phyloP scores from a whole-genome alignment of 306 rosid species.

The Adenanthera pavonina region DNA sequence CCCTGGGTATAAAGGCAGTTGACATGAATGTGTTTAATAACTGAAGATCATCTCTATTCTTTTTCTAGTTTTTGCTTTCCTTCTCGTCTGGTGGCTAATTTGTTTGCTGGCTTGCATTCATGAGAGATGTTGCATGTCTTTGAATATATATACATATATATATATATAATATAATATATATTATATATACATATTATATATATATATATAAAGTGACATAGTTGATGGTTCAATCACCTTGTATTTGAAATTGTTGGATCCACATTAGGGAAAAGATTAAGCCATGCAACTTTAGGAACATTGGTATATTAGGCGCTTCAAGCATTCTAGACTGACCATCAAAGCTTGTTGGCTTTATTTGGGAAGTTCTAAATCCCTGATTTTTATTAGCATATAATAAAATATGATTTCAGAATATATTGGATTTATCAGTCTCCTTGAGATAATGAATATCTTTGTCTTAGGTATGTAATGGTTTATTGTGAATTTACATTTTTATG shows the following conservation, averaged over 20 bases:
- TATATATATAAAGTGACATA: background rate
- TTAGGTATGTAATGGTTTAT: background rate
- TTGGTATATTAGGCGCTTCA: background rate
- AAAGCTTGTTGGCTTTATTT: background rate
- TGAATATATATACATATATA: background rate
- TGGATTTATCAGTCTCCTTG: background rate
- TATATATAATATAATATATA: too few relatives aligned
- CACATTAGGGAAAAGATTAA: background rate
- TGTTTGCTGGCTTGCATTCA: slow-evolving; percentile 9
- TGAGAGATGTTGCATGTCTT: background rate
- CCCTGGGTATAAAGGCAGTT: background rate
- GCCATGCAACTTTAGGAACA: background rate
- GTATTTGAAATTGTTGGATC: slow-evolving; percentile 13
- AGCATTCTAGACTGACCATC: background rate
- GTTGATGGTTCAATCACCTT: slow-evolving; percentile 12
- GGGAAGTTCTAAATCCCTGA: background rate
- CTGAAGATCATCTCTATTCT: background rate
- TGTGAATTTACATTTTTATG: background rate
- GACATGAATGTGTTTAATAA: background rate
- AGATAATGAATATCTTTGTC: background rate
- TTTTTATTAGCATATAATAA: background rate
- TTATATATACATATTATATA: too few relatives aligned
- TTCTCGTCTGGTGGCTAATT: background rate
- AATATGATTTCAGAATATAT: background rate
- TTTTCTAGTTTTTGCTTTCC: too few relatives aligned